phyloP scores from a whole-genome alignment of 2,329 filamentous ascomycete genomes.

The Penicillium polonicum region DNA sequence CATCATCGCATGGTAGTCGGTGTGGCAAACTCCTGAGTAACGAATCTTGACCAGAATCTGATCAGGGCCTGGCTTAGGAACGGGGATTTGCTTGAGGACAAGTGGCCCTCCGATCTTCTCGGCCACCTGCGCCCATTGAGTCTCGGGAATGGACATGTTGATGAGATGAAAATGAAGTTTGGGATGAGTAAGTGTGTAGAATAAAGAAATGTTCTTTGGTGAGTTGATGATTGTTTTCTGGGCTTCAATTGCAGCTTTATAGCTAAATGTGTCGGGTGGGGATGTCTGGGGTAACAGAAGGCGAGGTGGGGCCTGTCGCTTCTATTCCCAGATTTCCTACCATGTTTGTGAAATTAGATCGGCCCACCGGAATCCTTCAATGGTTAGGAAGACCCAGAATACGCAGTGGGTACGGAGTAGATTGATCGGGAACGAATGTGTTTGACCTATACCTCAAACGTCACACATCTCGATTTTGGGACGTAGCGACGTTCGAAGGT shows the following conservation, averaged over 20 bases:
- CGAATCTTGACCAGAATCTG: slow-evolving; percentile 90
- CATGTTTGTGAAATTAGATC: slow-evolving; percentile 1
- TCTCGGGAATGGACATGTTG: slow-evolving; percentile 61
- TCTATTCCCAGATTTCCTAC: not conserved
- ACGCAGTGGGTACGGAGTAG: not conserved
- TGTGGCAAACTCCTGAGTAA: slow-evolving; percentile 87
- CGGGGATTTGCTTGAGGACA: slow-evolving; percentile 62
- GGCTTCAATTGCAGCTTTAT: slow-evolving; percentile 3
- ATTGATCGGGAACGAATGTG: not conserved
- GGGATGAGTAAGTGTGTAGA: not conserved
- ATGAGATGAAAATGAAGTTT: not conserved
- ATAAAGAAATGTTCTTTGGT: not conserved
- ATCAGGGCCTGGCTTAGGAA: slow-evolving; percentile 76
- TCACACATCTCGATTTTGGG: not conserved
- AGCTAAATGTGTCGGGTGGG: not conserved
- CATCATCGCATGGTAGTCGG: slow-evolving; percentile 75
- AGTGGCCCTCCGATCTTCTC: slow-evolving; percentile 73
- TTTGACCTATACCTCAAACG: not conserved
- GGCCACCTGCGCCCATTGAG: slow-evolving; percentile 90
- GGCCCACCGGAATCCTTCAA: slow-evolving; percentile 4
- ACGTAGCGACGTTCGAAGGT: not conserved
- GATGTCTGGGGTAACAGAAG: not conserved
- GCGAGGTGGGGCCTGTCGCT: not conserved
- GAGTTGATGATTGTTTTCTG: not conserved
- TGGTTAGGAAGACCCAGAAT: too few species aligned